Evolutionary conservation across 352 stramenopile genomes (phyloP).

Genomic region (Phytophthora kernoviae): DNA sequence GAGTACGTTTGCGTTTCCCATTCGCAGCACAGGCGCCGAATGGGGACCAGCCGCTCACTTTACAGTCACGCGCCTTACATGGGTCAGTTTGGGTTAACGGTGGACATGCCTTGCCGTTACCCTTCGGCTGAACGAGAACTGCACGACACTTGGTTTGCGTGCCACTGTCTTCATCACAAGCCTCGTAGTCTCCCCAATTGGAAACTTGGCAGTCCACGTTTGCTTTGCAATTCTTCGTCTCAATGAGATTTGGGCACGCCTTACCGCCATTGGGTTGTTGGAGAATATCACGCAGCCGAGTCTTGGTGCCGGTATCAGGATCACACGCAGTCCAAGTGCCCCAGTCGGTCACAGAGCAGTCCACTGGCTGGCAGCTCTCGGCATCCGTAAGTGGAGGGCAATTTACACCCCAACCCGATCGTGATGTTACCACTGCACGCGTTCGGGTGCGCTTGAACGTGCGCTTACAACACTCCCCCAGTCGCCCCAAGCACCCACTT

Average conservation of each 20-base stretch:
- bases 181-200: conserved; percentile 41
- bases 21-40: conserved; percentile 48
- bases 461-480: conserved; percentile 40
- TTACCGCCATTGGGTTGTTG: conserved; percentile 41
- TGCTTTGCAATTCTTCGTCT: conserved; percentile 34
- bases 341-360: conserved; percentile 58
- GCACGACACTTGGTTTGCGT: conserved; percentile 37
- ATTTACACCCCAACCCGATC: conserved; percentile 31
- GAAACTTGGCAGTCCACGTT: conserved; percentile 61
- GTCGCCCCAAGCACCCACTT: conserved; percentile 57
- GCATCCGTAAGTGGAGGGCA: conserved; percentile 48
- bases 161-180: conserved; percentile 39
- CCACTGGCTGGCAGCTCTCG: conserved; percentile 40
- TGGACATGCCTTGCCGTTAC: conserved; percentile 47
- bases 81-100: conserved; percentile 33
- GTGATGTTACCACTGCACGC: conserved; percentile 38
- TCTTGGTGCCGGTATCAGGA: conserved; percentile 34
- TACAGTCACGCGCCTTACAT: conserved; percentile 52
- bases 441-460: conserved; percentile 45
- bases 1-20: conserved; percentile 46
- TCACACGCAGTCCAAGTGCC: conserved; percentile 49
- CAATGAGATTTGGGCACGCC: conserved; percentile 38
- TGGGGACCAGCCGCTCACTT: conserved; percentile 54
- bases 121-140: conserved; percentile 41
- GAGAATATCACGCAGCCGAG: conserved; percentile 33